Base-by-base conservation (phyloP, 2,329 filamentous ascomycete genomes). In the Colletotrichum noveboracense region DNA sequence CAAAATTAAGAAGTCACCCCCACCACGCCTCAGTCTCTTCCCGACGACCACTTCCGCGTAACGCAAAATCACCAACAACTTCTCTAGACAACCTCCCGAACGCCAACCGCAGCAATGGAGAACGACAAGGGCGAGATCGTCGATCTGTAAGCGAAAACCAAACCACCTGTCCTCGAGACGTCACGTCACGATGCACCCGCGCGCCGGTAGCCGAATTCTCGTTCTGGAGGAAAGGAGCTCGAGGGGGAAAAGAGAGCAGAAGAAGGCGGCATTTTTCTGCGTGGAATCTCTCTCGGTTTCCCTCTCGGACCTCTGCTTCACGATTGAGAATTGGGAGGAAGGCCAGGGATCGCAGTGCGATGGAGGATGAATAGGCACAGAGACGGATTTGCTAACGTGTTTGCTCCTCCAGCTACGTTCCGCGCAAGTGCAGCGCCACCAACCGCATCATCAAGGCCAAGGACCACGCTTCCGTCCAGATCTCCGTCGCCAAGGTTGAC, bases 371-470 rank as follows among this genome's bases (percentile, higher is more conserved):
- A 24, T 2, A 58, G 34, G 26, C 28, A 52, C 65, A 64, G 16
- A 12, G 43, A 52, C 6, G 12, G 43, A 52, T 34, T 75, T 79
- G 80, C 82, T 86, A 79, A 85, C 79, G 61, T 72, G 70, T 76
- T 61, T 38, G 69, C 60, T 80, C 79, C 8, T 86, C n/a, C 43
- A 97, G 95, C 88, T 98, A 98, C 93, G 95, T 98, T 92, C 96
- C 96, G 87, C 95, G 96, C 92, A 98, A 98, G 92, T 98, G 96
- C 95, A 95, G 93, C 88, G 96, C 96, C 84, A 98, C 96, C 88
- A 97, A 98, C 95, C 95, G 97, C 90, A 98, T 98, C 92, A 98
- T 99, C 94, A 98, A 98, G 92, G 96, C 97, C 91, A 98, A 98
- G 92, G 97, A 99, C 91, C 97, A 99, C 93, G 96, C 95, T 84